A percentile compares a stretch with the other conserved stretches of the same genome.
These are phyloP conservation scores for Kodamaea sp. DNA, from an alignment of 1,139 yeast genomes.

Conservation along the genomic window DNA sequence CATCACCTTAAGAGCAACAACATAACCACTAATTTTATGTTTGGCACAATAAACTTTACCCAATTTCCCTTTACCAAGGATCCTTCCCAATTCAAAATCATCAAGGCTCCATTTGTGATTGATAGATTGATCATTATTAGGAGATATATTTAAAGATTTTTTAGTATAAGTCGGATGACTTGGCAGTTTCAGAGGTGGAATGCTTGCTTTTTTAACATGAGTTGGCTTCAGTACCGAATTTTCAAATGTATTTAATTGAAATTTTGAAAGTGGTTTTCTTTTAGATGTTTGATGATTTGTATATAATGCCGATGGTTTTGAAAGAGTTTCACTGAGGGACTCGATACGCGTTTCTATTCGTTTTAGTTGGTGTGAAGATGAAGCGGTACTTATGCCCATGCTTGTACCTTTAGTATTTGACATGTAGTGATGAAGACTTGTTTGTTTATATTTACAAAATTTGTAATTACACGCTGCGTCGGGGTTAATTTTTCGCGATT, in stretches of 20 bases:
- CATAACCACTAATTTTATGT: conserved; percentile 69
- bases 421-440: too few species aligned
- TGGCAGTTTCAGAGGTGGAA: conserved; percentile 4
- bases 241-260: conserved; percentile 18
- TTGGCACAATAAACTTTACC: conserved; percentile 90
- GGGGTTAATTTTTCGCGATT: too few species aligned
- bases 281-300: conserved; percentile 1
- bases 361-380: conserved; percentile 12
- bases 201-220: background rate
- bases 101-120: conserved; percentile 25
- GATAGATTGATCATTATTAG: conserved; percentile 3
- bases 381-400: background rate
- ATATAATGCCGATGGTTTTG: conserved; percentile 1
- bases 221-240: conserved; percentile 4
- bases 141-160: conserved; percentile 1
- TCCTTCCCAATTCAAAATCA: conserved; percentile 85
- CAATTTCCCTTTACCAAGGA: conserved; percentile 88
- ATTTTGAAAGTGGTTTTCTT: conserved; percentile 18
- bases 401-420: too few species aligned
- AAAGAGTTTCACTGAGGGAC: conserved; percentile 12
- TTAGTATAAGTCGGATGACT: conserved; percentile 1
- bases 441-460: too few species aligned
- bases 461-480: too few species aligned
- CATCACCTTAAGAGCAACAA: conserved; percentile 92
- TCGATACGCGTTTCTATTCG: conserved; percentile 15